Evolutionary conservation across 441 rosid species (phyloP), one percentile per base, ranked within the genome.

Genomic region (Rhodomyrtus psidioides): DNA sequence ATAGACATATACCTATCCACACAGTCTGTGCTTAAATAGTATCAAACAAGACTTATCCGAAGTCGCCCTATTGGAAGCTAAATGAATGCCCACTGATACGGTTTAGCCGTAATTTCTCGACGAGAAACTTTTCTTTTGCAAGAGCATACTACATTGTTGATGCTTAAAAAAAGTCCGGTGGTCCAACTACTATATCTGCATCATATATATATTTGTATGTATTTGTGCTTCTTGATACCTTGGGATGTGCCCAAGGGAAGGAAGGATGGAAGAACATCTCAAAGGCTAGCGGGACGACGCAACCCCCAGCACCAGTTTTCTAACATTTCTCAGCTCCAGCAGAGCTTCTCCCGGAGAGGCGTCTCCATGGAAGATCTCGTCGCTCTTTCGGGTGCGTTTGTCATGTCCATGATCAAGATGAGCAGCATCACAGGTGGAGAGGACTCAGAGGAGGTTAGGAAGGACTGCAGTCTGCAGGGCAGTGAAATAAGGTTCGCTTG

Each of bases 171-270:
- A 62, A 93, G 97, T 90, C 96, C 16, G 94, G 95, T 84, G 97
- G 95, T 19, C 96, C 95, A 5, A 89, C 82, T 42, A 42, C 44
- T 42, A 42, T 42, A 42, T 42, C 4, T 42, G 44, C 6, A 42
- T 39, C n/a, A 39, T 42, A 42, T 42, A 6, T 42, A 42, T 42
- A 42, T 42, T 5, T 42, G 6, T 42, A 42, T 42, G 44, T 42
- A 42, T 42, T 3, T 42, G 44, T 6, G 44, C 44, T 42, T 42
- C 44, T 42, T 42, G 44, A 5, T 42, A 42, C 44, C 44, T 30
- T 94, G 95, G 97, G 88, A 90, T 34, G 94, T 94, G 56, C 96
- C 94, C 1, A 91, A 93, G 81, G 97, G 94, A 65, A 91, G 96
- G 87, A 91, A 91, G 87, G 96, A 93, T 83, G 97, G 95, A 30